Conservation (phyloP, 768 basidiomycete genomes). For the Trametes cinnabarina region DNA sequence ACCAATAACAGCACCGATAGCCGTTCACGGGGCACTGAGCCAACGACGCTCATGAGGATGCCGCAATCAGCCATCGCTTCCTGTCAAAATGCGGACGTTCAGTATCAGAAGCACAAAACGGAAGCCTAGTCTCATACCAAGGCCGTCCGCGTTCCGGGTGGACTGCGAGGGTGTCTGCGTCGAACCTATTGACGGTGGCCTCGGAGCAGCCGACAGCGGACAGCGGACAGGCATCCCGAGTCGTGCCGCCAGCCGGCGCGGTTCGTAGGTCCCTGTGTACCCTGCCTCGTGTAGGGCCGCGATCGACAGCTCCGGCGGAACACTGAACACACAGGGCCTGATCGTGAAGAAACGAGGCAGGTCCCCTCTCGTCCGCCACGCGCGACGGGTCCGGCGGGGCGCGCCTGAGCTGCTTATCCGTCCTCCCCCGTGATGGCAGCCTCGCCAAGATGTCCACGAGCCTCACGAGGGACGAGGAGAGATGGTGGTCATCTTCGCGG, state of each 20-base stretch:
- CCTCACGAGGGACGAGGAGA: too few species aligned
- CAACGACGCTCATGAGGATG: not conserved
- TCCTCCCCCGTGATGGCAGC: not conserved
- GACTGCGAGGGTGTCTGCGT: too few species aligned
- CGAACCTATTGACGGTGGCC: too few species aligned
- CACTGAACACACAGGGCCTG: not conserved
- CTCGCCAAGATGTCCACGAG: too few species aligned
- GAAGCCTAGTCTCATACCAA: too few species aligned
- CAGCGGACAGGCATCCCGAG: not conserved
- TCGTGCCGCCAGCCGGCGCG: not conserved
- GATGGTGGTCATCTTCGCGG: too few species aligned
- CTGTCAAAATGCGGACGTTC: not conserved
- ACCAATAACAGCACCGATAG: too few species aligned
- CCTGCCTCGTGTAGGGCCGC: constrained; percentile 14
- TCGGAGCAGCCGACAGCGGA: too few species aligned
- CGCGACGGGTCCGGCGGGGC: not conserved
- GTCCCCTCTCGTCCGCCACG: too few species aligned
- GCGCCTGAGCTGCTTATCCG: constrained; percentile 10
- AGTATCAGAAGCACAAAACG: not conserved
- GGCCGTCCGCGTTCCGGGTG: too few species aligned
- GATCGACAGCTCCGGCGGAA: constrained; percentile 4
- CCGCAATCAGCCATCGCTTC: not conserved
- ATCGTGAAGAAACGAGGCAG: not conserved
- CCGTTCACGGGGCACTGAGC: constrained; percentile 7
- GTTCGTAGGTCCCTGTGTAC: constrained; percentile 16